phyloP scores from a whole-genome alignment of 495 filamentous ascomycete genomes.

The Staphylotrichum longicolle region DNA sequence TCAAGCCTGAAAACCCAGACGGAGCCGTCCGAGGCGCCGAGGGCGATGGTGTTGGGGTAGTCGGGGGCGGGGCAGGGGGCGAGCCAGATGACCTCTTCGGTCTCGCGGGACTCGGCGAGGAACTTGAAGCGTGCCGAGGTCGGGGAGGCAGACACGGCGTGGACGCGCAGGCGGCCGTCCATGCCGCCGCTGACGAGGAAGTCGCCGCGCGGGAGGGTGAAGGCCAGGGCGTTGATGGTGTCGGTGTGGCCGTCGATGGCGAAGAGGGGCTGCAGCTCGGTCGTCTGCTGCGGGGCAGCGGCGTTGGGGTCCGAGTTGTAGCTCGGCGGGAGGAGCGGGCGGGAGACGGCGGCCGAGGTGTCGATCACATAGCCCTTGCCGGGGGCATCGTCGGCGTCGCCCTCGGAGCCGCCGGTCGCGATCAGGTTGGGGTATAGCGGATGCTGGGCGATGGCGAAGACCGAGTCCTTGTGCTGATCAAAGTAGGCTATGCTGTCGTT shows the following conservation, averaged over 20 bases:
- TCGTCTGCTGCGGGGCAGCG: constrained; percentile 45
- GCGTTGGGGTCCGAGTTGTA: constrained; percentile 63
- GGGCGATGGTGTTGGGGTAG: constrained; percentile 77
- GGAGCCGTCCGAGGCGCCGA: constrained; percentile 88
- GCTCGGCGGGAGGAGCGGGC: constrained; percentile 66
- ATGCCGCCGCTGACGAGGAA: not conserved
- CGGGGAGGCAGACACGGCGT: constrained; percentile 64
- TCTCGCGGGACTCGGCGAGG: constrained; percentile 70
- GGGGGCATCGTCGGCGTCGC: constrained; percentile 62
- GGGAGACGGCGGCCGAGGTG: constrained; percentile 60
- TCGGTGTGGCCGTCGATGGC: constrained; percentile 85
- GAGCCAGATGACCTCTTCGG: constrained; percentile 94
- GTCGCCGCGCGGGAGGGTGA: constrained; percentile 53
- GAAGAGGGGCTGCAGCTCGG: constrained; percentile 59
- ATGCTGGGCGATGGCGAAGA: constrained; percentile 93
- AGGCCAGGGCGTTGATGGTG: constrained; percentile 79
- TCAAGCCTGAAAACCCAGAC: constrained; percentile 94
- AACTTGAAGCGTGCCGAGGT: constrained; percentile 71
- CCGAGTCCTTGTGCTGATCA: constrained; percentile 78
- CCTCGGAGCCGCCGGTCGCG: constrained; percentile 82
- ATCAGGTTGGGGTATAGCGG: constrained; percentile 73
- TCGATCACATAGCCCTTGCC: constrained; percentile 73
- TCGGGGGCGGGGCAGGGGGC: constrained; percentile 65
- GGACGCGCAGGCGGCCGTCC: constrained; percentile 67
- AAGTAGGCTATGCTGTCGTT: constrained; percentile 94